Percentiles rank a stretch among this genome's conserved stretches.
Evolutionary conservation across 805 yeast species (phyloP).

Genomic region (Zygosaccharomyces siamensis): DNA sequence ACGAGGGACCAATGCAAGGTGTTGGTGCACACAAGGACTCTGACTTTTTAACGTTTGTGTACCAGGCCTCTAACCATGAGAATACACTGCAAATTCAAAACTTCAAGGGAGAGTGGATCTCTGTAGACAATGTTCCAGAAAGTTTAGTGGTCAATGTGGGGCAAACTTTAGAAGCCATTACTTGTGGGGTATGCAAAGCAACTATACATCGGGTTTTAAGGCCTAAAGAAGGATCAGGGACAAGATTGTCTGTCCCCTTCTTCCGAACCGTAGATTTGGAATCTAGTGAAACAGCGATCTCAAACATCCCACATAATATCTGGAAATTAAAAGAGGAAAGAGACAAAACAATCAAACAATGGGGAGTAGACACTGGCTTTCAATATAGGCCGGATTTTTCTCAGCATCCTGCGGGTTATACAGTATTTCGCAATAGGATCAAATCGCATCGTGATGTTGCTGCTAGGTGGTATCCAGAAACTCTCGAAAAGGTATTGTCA

Average conservation of each 20-base stretch:
- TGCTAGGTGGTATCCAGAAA: conserved; percentile 38
- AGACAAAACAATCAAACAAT: conserved; percentile 14
- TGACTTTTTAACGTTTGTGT: conserved; percentile 55
- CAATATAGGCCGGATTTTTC: conserved; percentile 18
- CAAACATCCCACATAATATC: conserved; percentile 13
- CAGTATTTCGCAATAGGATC: conserved; percentile 39
- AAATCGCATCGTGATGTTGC: conserved; percentile 40
- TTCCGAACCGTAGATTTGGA: conserved; percentile 20
- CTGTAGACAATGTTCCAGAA: conserved; percentile 46
- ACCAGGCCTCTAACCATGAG: conserved; percentile 48
- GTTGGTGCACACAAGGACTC: conserved; percentile 67
- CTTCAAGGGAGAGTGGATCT: conserved; percentile 52
- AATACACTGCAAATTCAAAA: conserved; percentile 54
- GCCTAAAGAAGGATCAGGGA: conserved; percentile 36
- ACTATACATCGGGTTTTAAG: conserved; percentile 52
- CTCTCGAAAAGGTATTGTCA: conserved; percentile 13
- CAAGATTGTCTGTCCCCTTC: conserved; percentile 24
- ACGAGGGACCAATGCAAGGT: conserved; percentile 41
- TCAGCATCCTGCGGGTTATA: conserved; percentile 34
- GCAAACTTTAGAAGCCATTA: conserved; percentile 56
- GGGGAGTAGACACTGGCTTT: conserved; percentile 20
- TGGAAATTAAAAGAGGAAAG: conserved; percentile 14
- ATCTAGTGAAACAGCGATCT: conserved; percentile 9
- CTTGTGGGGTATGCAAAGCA: conserved; percentile 55
- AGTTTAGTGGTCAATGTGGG: conserved; percentile 55